These are phyloP conservation scores for Amesomyces nigricolor DNA, from an alignment of 2,329 filamentous ascomycete species.

Conservation along the genomic window DNA sequence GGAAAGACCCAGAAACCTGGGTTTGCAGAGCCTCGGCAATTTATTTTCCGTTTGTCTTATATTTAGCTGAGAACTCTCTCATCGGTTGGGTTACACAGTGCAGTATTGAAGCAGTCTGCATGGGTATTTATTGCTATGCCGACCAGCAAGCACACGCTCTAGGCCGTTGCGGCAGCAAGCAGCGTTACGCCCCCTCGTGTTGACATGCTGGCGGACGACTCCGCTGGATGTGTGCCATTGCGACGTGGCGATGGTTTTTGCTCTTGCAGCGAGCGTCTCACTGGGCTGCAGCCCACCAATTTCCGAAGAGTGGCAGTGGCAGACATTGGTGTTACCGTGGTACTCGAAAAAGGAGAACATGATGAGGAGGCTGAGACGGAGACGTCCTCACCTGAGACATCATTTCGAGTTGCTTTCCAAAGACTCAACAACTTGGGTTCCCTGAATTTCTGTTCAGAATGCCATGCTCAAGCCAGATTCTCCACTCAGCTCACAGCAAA, in stretches of 20 bases:
- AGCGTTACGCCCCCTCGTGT: neutral
- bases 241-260: conserved; percentile 4
- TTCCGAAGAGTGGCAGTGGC: neutral
- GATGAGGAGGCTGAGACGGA: neutral
- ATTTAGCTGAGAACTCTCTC: conserved; percentile 3
- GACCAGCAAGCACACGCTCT: neutral
- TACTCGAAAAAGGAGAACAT: neutral
- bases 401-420: neutral
- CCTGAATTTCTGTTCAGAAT: neutral
- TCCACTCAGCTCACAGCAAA: no score
- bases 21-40: neutral
- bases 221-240: neutral
- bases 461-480: neutral
- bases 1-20: neutral
- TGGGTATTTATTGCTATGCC: conserved; percentile 3
- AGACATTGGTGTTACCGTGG: conserved; percentile 7
- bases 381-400: neutral
- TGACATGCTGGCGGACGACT: neutral
- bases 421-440: neutral
- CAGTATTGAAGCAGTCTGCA: conserved; percentile 14
- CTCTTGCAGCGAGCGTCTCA: conserved; percentile 3
- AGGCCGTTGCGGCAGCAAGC: neutral
- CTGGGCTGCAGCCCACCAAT: conserved; percentile 3
- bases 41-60: neutral
- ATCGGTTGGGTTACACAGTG: neutral